phyloP scores from a whole-genome alignment of 108 stramenopile genomes.

The Fistulifera pelliculosa region DNA sequence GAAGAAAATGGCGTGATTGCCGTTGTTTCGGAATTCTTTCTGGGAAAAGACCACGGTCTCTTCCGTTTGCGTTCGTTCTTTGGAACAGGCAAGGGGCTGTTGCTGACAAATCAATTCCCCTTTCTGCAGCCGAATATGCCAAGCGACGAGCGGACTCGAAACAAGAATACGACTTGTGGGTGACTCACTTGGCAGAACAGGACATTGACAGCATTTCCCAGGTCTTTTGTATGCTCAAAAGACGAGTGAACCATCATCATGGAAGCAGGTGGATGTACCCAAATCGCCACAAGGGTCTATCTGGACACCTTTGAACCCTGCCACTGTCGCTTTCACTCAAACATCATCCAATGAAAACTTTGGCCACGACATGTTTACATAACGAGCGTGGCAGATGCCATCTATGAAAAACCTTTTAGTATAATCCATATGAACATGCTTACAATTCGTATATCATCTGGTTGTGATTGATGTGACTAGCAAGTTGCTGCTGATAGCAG shows the following conservation, averaged over 20 bases:
- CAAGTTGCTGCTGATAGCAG: no score
- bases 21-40: conserved; percentile 76
- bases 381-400: no score
- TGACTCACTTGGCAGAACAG: conserved; percentile 24
- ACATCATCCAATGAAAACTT: conserved; percentile 1
- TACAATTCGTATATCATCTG: no score
- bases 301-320: conserved; percentile 72
- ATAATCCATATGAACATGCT: no score
- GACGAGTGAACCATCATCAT: neutral
- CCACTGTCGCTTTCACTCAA: conserved; percentile 33
- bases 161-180: conserved; percentile 38
- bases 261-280: conserved; percentile 35
- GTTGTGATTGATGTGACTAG: no score
- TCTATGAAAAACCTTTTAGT: no score
- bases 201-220: conserved; percentile 49
- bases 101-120: conserved; percentile 59
- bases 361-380: no score
- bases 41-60: conserved; percentile 12
- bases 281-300: conserved; percentile 47
- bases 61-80: neutral
- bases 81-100: conserved; percentile 11
- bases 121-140: conserved; percentile 39
- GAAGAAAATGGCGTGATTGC: conserved; percentile 11
- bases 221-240: conserved; percentile 30
- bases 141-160: conserved; percentile 41